These are phyloP conservation scores for Dendryphion nanum DNA, from an alignment of 2,329 filamentous ascomycete species.

Conservation along the genomic window DNA sequence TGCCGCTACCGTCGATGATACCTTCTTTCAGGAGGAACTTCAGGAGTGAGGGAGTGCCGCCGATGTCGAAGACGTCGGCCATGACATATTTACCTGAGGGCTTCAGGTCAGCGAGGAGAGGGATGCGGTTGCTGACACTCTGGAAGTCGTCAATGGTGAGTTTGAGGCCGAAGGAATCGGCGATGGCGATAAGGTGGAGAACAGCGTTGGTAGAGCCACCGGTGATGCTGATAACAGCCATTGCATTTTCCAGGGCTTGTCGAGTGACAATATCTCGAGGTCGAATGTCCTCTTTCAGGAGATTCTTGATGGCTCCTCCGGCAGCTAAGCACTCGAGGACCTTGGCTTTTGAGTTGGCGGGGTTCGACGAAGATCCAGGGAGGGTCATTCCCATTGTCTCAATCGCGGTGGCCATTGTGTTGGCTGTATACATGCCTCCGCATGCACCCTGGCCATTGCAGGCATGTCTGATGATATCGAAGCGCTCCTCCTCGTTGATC, in stretches of 20 bases:
- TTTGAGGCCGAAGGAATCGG: conserved; percentile 50
- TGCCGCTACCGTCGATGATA: conserved; percentile 47
- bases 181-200: conserved; percentile 52
- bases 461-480: conserved; percentile 90
- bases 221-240: conserved; percentile 51
- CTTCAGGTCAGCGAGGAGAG: conserved; percentile 52
- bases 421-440: conserved; percentile 69
- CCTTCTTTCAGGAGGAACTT: conserved; percentile 53
- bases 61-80: conserved; percentile 59
- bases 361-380: conserved; percentile 52
- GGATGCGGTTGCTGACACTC: conserved; percentile 49
- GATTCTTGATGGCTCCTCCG: conserved; percentile 50
- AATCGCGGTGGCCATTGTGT: conserved; percentile 53
- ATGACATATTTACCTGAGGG: conserved; percentile 55
- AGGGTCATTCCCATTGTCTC: conserved; percentile 53
- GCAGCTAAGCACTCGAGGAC: conserved; percentile 50
- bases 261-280: conserved; percentile 51
- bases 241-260: conserved; percentile 51
- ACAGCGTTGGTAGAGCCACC: conserved; percentile 53
- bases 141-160: conserved; percentile 54
- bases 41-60: conserved; percentile 49
- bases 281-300: conserved; percentile 51
- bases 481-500: conserved; percentile 86
- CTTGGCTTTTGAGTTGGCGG: conserved; percentile 52
- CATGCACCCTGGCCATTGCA: conserved; percentile 83